Percentiles rank a stretch among this genome's conserved stretches.
phyloP scores from a whole-genome alignment of 352 stramenopile species.

The Globisporangium spiculum region DNA sequence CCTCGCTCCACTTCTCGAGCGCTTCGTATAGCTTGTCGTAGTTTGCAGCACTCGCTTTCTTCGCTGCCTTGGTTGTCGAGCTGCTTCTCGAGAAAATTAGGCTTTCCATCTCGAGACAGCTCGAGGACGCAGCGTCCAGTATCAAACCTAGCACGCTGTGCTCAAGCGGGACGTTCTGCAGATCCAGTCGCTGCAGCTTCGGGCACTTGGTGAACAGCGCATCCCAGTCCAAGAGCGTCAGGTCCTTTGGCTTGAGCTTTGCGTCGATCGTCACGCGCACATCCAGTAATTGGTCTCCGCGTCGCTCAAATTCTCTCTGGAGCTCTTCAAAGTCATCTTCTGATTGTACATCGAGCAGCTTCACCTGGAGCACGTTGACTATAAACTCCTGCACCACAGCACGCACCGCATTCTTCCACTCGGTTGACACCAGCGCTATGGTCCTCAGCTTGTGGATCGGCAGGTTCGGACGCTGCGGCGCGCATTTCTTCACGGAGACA shows the following conservation, averaged over 20 bases:
- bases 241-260: constrained; percentile 1
- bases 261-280: constrained; percentile 7
- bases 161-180: constrained; percentile 21
- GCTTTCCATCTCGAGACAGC: constrained; percentile 16
- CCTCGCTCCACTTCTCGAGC: constrained; percentile 17
- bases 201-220: constrained; percentile 12
- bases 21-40: constrained; percentile 19
- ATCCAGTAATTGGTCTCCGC: constrained; percentile 10
- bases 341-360: constrained; percentile 1
- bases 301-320: constrained; percentile 1
- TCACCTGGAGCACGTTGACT: background rate
- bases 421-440: constrained; percentile 1
- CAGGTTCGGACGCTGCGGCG: constrained; percentile 7
- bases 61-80: background rate
- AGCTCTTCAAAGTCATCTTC: constrained; percentile 2
- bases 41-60: background rate
- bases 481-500: constrained; percentile 1
- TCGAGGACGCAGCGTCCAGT: constrained; percentile 8
- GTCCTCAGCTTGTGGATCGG: constrained; percentile 8
- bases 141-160: constrained; percentile 11
- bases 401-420: constrained; percentile 6
- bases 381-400: constrained; percentile 5
- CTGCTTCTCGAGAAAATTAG: constrained; percentile 20
- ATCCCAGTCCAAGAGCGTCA: constrained; percentile 15
- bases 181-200: constrained; percentile 23